A percentile compares a stretch with the other conserved stretches of the same genome.
Evolutionary conservation across 441 rosid species (phyloP).

Genomic region (Eugenia klotzschiana): DNA sequence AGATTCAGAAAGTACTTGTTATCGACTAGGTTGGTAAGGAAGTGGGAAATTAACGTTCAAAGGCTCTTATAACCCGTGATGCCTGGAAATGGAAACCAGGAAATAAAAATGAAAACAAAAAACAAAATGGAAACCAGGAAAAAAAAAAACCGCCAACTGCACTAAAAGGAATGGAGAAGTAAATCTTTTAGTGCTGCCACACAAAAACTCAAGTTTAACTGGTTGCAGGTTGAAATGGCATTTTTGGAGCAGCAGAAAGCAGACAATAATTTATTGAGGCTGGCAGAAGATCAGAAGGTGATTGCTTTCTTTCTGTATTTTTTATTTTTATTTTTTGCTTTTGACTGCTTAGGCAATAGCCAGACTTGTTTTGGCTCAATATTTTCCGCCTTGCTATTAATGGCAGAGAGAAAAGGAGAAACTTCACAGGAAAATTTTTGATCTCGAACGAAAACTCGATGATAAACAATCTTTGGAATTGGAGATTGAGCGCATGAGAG

Average conservation of each 20-base stretch:
- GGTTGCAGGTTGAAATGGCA: conserved; percentile 41
- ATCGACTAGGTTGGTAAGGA: background rate
- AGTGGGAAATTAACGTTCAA: background rate
- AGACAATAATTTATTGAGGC: conserved; percentile 25
- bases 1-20: background rate
- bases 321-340: background rate
- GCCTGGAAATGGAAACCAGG: background rate
- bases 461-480: conserved; percentile 50
- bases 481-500: conserved; percentile 55
- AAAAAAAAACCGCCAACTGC: background rate
- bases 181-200: background rate
- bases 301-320: background rate
- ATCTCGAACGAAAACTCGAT: conserved; percentile 44
- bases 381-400: background rate
- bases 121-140: background rate
- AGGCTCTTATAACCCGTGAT: background rate
- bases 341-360: background rate
- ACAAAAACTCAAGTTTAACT: background rate
- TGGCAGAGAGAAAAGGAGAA: conserved; percentile 47
- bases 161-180: background rate
- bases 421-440: conserved; percentile 29
- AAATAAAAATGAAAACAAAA: background rate
- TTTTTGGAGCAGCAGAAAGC: conserved; percentile 56
- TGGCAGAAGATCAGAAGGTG: conserved; percentile 56
- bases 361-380: background rate